These are phyloP conservation scores for Talaromyces verruculosus DNA, from an alignment of 2,329 filamentous ascomycete genomes.

Conservation along the genomic window DNA sequence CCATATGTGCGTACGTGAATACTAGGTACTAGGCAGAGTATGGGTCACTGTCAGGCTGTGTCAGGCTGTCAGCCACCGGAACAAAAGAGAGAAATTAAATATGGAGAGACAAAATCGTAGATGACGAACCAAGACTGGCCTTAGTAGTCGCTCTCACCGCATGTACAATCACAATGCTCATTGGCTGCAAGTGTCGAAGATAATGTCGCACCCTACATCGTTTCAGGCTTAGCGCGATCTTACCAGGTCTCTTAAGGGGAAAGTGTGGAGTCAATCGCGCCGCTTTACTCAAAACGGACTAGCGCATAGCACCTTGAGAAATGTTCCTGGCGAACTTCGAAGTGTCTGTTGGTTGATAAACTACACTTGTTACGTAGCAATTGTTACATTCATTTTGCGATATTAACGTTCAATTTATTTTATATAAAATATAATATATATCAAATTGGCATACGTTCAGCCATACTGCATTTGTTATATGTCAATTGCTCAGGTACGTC, in stretches of 20 bases:
- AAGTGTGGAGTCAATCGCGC: not conserved
- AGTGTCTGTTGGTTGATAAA: not conserved
- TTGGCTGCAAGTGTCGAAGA: not conserved
- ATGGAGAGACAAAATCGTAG: too few species aligned
- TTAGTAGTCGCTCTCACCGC: not conserved
- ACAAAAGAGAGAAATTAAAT: not conserved
- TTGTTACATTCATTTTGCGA: not conserved
- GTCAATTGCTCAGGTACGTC: slow-evolving; percentile 1
- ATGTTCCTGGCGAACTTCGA: not conserved
- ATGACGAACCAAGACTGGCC: not conserved
- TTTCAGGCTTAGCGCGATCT: not conserved
- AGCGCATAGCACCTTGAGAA: not conserved
- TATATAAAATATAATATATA: not conserved
- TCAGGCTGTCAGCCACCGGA: not conserved
- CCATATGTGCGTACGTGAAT: too few species aligned
- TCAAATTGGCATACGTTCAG: not conserved
- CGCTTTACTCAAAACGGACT: not conserved
- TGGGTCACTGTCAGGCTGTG: not conserved
- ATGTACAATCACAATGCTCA: not conserved
- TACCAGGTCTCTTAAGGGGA: not conserved
- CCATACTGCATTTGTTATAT: not conserved
- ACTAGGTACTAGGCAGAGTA: not conserved
- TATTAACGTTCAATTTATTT: not conserved
- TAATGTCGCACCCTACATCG: not conserved
- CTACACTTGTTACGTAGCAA: not conserved